Conservation (phyloP, 108 stramenopile genomes). For the Discostella stelligeroides region DNA sequence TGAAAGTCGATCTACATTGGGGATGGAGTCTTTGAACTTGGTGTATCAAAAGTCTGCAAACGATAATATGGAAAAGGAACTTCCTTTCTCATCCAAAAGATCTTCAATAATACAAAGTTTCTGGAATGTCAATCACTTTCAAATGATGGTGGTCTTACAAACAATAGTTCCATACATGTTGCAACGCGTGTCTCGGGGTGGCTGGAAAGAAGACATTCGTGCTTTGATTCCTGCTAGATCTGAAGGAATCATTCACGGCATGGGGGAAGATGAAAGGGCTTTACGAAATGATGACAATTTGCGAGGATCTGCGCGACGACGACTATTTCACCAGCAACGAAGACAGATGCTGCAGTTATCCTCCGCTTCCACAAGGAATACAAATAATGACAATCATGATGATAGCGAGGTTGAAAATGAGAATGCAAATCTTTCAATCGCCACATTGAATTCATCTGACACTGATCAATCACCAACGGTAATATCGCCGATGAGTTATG, state of each 20-base stretch:
- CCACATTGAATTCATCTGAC: background rate
- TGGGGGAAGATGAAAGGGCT: slow-evolving; percentile 15
- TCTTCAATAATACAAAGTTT: background rate
- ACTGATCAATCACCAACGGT: background rate
- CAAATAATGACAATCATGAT: background rate
- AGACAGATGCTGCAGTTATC: slow-evolving; percentile 32
- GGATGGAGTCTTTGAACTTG: slow-evolving; percentile 45
- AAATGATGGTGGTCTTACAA: slow-evolving; percentile 26
- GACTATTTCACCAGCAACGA: slow-evolving; percentile 41
- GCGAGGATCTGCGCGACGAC: slow-evolving; percentile 37
- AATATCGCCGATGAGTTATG: background rate
- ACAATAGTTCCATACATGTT: slow-evolving; percentile 37
- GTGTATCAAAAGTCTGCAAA: slow-evolving; percentile 10
- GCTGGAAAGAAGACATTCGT: slow-evolving; percentile 40
- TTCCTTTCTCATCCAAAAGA: background rate
- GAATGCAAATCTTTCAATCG: background rate
- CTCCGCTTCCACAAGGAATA: background rate
- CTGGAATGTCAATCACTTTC: slow-evolving; percentile 28
- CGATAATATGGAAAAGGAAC: background rate
- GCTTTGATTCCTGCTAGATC: slow-evolving; percentile 3
- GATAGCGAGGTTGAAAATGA: background rate
- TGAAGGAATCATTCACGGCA: slow-evolving; percentile 5
- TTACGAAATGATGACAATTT: slow-evolving; percentile 43
- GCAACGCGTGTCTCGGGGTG: slow-evolving; percentile 34
- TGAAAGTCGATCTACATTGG: slow-evolving; percentile 24